Conservation (phyloP, 2,329 filamentous ascomycete species). For the Trichophyton rubrum region DNA sequence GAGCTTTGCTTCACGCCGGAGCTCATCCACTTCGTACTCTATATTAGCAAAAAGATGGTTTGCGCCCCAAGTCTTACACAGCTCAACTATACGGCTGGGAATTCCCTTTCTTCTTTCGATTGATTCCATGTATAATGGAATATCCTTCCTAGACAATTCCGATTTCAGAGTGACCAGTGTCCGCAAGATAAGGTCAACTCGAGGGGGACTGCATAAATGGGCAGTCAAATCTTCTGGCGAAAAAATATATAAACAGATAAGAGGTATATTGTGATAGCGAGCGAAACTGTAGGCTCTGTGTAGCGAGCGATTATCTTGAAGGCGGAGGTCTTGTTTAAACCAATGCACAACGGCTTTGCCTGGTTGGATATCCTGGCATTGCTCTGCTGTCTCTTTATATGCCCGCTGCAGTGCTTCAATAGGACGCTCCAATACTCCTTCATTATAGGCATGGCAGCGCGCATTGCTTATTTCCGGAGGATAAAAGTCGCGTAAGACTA, state of each 20-base stretch:
- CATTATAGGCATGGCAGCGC: constrained; percentile 61
- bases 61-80: constrained; percentile 59
- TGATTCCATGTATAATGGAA: constrained; percentile 66
- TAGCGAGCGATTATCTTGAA: constrained; percentile 60
- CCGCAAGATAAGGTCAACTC: constrained; percentile 71
- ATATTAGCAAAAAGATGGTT: constrained; percentile 70
- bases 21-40: constrained; percentile 85
- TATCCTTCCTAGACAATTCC: constrained; percentile 57
- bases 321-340: constrained; percentile 75
- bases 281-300: constrained; percentile 55
- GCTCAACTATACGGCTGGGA: constrained; percentile 47
- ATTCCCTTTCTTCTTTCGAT: constrained; percentile 54
- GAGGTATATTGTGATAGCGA: constrained; percentile 52
- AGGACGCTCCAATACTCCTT: constrained; percentile 57
- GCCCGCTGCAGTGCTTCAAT: constrained; percentile 55
- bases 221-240: constrained; percentile 77
- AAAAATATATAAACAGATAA: constrained; percentile 66
- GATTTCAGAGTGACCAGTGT: constrained; percentile 52
- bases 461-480: constrained; percentile 75
- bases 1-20: constrained; percentile 61
- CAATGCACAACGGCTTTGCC: constrained; percentile 66
- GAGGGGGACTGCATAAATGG: constrained; percentile 57
- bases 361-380: constrained; percentile 41
- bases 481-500: constrained; percentile 59
- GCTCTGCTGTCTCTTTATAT: constrained; percentile 46